These are phyloP conservation scores for Pythium rhizo-oryzae DNA, from an alignment of 352 stramenopile genomes.

Conservation along the genomic window DNA sequence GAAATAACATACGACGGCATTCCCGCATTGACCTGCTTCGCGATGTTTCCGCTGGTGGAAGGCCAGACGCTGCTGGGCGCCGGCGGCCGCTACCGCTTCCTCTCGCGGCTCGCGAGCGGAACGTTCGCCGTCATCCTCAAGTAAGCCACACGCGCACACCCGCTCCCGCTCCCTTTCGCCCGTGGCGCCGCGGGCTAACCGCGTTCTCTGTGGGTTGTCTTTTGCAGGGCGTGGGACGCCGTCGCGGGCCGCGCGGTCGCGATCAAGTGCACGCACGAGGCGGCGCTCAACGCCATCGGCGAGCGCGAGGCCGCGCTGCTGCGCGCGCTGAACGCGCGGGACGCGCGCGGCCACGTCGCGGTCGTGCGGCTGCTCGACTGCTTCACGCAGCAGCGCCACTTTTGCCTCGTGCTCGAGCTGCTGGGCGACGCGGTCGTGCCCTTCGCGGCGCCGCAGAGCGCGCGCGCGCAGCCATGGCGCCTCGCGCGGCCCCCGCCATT, in stretches of 20 bases:
- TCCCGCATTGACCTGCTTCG: not conserved
- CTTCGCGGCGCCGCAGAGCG: conserved; percentile 71
- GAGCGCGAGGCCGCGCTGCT: conserved; percentile 66
- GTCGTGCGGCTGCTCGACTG: conserved; percentile 59
- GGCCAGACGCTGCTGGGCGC: conserved; percentile 61
- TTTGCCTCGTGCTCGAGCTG: conserved; percentile 75
- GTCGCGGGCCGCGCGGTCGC: conserved; percentile 46
- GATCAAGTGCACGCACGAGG: conserved; percentile 67
- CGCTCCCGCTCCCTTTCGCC: not conserved
- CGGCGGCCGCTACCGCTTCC: conserved; percentile 71
- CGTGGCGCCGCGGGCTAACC: not conserved
- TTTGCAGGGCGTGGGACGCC: conserved; percentile 52
- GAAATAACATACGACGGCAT: conserved; percentile 4
- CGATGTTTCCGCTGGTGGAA: conserved; percentile 57
- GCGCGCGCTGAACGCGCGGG: conserved; percentile 38
- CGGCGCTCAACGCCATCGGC: conserved; percentile 52
- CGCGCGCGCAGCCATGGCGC: conserved; percentile 68
- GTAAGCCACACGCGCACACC: too few relatives aligned
- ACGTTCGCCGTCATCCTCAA: conserved; percentile 74
- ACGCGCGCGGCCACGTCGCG: conserved; percentile 41
- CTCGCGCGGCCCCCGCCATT: conserved; percentile 65
- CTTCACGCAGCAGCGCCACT: conserved; percentile 56
- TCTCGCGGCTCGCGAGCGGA: conserved; percentile 65
- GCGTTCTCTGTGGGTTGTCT: not conserved
- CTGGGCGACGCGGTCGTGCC: conserved; percentile 90